A percentile compares a stretch with the other conserved stretches of the same genome.
These are phyloP conservation scores for Colletotrichum sp. DNA, from an alignment of 2,329 filamentous ascomycete genomes.

Conservation along the genomic window DNA sequence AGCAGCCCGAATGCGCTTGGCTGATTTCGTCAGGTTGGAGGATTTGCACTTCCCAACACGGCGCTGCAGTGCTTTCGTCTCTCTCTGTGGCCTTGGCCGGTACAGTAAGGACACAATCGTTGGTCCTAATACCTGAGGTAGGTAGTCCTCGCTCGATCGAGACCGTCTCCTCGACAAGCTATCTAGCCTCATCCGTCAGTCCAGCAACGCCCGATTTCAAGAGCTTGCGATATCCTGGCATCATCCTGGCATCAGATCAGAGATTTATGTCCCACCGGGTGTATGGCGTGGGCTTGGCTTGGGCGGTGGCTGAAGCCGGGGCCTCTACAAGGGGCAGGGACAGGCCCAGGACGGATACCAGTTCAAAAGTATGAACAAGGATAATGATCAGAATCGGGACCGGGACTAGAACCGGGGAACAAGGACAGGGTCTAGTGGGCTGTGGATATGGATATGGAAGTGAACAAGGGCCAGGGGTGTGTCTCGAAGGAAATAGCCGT, in stretches of 20 bases:
- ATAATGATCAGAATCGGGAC: background rate
- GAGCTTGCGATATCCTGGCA: conserved; percentile 10
- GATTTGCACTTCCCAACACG: background rate
- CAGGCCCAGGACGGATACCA: background rate
- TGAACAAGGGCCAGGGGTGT: background rate
- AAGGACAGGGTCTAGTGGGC: background rate
- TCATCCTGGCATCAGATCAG: conserved; percentile 23
- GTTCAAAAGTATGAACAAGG: background rate
- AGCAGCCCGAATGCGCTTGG: background rate
- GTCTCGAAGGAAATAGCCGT: conserved; percentile 1
- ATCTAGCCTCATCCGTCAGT: conserved; percentile 13
- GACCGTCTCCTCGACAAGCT: background rate
- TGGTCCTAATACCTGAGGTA: background rate
- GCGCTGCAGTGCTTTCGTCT: background rate
- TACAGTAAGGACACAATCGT: background rate
- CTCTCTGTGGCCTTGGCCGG: background rate
- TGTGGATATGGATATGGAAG: background rate
- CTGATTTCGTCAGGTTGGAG: background rate
- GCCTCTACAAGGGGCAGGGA: conserved; percentile 3
- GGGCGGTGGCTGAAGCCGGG: conserved; percentile 10
- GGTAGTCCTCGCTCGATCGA: background rate
- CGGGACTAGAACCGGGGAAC: background rate
- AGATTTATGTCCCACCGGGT: conserved; percentile 7
- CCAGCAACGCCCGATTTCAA: conserved; percentile 15
- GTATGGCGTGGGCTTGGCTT: conserved; percentile 17